phyloP scores from a whole-genome alignment of 2,329 filamentous ascomycete genomes.

The Fusarium sp. region DNA sequence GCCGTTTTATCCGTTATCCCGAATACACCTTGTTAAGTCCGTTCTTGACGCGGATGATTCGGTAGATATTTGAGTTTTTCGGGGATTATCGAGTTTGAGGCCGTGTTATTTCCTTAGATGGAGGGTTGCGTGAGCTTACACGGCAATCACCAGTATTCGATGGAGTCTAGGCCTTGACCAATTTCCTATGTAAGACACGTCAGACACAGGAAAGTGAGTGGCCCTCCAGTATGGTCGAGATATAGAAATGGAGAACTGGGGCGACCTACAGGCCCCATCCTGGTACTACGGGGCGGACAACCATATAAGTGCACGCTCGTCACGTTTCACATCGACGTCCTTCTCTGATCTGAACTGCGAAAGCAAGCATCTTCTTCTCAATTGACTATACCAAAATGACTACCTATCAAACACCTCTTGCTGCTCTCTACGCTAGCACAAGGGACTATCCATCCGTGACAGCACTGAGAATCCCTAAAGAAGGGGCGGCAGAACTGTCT shows the following conservation, averaged over 20 bases:
- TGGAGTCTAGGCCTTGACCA: not conserved
- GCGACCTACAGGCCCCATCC: not conserved
- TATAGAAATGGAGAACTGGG: not conserved
- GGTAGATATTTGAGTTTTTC: not conserved
- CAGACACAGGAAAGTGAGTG: not conserved
- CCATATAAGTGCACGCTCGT: not conserved
- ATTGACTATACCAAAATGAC: not conserved
- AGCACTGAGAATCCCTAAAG: constrained; percentile 22
- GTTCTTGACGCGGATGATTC: not conserved
- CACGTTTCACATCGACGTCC: not conserved
- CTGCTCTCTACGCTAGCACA: not conserved
- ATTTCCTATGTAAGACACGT: not conserved
- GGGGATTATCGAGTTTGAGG: not conserved
- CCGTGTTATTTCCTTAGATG: not conserved
- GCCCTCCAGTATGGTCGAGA: not conserved
- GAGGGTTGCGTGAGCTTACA: not conserved
- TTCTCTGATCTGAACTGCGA: not conserved
- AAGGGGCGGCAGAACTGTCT: not conserved
- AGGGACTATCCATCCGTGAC: constrained; percentile 6
- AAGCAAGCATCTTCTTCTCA: not conserved
- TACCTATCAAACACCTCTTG: constrained; percentile 2
- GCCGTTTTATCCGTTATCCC: not conserved
- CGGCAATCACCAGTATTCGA: not conserved
- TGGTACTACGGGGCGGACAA: not conserved
- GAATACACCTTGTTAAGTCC: not conserved